Base-by-base conservation (phyloP, 345 rosid genomes). In the Pelargonium nanum region DNA sequence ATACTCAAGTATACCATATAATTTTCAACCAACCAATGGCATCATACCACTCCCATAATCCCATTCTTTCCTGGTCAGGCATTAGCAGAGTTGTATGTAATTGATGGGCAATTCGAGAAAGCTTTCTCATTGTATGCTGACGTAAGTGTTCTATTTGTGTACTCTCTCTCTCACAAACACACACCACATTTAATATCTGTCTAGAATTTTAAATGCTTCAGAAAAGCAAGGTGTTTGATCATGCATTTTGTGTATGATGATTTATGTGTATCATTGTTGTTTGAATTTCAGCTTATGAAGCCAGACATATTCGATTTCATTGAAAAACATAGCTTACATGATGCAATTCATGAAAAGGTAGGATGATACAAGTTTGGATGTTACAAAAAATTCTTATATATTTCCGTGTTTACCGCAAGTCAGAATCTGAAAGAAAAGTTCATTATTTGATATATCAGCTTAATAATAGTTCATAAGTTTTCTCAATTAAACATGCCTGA, bases 91-190 rank as follows among this genome's bases (percentile, higher is more conserved):
- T 73, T 94, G 65, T 94, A 84, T 74, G 91, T 85, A 58, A 74
- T 90, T 67, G 83, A 85, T 77, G 93, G 93, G 71, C 96, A 90
- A 68, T 79, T 75, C 65, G 88, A 90, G 85, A 88, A 83, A 74
- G 96, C 97, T 32, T 88, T 84, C 78, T 75, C 92, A 62, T 77
- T 90, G 8, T 90, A 83, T 80, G 97, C 99, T 70, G 99, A 94
- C 81, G 99, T 94, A 85, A 77, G 97, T 79, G 61, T 73, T 64
- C 15, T 9, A 6, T 40, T 40, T 12, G 2, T 40, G 48, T 15
- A 40, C 48, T 0, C 48, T 12, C 48, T 40, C 16, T 40, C 48
- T 40, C 48, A 9, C 17, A n/a, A n/a, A n/a, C 12, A 2, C 16
- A 40, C 15, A 40, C 15, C 15, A 12, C 48, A 2, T 40, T 40